Conservation (phyloP, 805 yeast genomes). For the Barnettozyma siamensis region DNA sequence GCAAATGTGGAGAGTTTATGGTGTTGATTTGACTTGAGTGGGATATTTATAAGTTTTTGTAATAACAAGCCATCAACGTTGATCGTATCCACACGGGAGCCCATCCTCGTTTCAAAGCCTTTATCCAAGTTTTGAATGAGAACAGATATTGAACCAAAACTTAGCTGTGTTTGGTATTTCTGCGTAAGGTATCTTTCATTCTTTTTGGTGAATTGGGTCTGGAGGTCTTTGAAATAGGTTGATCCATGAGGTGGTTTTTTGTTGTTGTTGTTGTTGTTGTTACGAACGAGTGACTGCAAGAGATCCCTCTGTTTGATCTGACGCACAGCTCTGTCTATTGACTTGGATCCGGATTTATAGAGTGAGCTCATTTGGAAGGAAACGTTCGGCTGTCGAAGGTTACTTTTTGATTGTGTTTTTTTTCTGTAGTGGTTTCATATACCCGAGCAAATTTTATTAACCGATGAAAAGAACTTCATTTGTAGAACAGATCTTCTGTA, state of each 20-base stretch:
- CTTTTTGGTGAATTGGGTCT: not conserved
- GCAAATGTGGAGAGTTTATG: not conserved
- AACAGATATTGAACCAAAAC: not conserved
- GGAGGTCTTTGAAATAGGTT: not conserved
- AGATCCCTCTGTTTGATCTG: too few relatives aligned
- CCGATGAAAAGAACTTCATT: too few relatives aligned
- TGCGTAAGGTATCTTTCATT: not conserved
- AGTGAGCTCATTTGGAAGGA: too few relatives aligned
- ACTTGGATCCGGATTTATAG: too few relatives aligned
- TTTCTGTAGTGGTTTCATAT: too few relatives aligned
- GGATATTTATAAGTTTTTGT: not conserved
- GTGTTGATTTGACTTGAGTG: not conserved
- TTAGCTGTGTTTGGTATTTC: not conserved
- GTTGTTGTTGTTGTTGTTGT: not conserved
- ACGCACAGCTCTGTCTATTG: too few relatives aligned
- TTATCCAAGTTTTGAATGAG: not conserved
- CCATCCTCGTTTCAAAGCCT: constrained; percentile 1
- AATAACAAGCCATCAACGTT: not conserved
- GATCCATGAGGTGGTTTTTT: too few relatives aligned
- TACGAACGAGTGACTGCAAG: too few relatives aligned
- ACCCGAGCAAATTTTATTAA: too few relatives aligned
- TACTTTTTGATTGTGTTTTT: too few relatives aligned
- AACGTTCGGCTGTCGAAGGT: too few relatives aligned
- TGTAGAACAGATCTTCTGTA: too few relatives aligned
- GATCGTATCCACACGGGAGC: not conserved